These are phyloP conservation scores for Xylaria sp. DNA, from an alignment of 2,329 filamentous ascomycete species.

Conservation along the genomic window DNA sequence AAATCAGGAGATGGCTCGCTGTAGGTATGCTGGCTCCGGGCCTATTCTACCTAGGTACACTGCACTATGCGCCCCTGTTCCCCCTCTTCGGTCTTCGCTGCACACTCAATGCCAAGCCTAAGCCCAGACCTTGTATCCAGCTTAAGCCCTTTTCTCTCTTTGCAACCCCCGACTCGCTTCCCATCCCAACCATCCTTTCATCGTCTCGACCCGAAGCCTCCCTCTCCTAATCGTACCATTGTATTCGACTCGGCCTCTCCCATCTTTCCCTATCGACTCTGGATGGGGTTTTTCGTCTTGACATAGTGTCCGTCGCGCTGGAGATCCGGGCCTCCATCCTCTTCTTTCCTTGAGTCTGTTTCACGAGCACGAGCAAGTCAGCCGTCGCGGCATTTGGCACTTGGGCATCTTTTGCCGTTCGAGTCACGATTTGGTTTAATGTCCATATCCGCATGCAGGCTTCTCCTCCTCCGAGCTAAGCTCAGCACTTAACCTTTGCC, in stretches of 20 bases:
- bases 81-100: conserved; percentile 32
- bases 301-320: conserved; percentile 48
- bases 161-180: conserved; percentile 32
- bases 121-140: conserved; percentile 31
- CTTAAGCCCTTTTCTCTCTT: conserved; percentile 37
- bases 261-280: conserved; percentile 42
- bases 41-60: neutral
- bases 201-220: conserved; percentile 36
- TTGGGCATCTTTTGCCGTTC: conserved; percentile 39
- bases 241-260: conserved; percentile 23
- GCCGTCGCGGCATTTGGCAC: conserved; percentile 46
- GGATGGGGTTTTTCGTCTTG: conserved; percentile 46
- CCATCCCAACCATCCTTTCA: conserved; percentile 43
- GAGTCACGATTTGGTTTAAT: conserved; percentile 43
- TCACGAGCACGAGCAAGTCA: conserved; percentile 29
- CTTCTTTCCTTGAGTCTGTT: conserved; percentile 32
- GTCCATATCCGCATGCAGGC: conserved; percentile 38
- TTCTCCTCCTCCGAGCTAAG: conserved; percentile 37
- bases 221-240: conserved; percentile 38
- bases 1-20: neutral
- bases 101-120: conserved; percentile 31
- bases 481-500: conserved; percentile 34
- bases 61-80: conserved; percentile 8
- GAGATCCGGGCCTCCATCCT: conserved; percentile 49
- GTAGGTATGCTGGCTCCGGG: neutral